Evolutionary conservation across 306 rosid genomes (phyloP).

Genomic region (Citrullus amarus): DNA sequence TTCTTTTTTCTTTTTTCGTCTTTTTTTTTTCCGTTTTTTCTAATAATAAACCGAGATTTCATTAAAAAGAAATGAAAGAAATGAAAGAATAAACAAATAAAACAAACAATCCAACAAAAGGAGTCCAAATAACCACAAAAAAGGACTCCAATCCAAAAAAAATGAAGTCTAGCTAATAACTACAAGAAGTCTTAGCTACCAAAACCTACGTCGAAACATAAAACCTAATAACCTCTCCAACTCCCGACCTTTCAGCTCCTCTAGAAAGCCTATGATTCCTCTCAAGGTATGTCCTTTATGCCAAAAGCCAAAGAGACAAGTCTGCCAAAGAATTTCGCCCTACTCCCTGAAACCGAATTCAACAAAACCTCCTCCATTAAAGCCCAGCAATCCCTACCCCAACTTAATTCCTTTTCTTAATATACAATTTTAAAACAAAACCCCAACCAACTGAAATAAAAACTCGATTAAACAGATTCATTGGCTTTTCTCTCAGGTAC

Average conservation of each 20-base stretch:
- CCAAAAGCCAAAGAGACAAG: not conserved
- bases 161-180: not conserved
- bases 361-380: not conserved
- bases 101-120: not conserved
- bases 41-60: not conserved
- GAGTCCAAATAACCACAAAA: not conserved
- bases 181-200: not conserved
- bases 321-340: not conserved
- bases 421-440: not conserved
- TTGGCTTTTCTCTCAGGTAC: conserved; percentile 10
- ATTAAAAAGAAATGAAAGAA: not conserved
- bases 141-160: not conserved
- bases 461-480: not conserved
- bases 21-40: not conserved
- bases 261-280: not conserved
- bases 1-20: not conserved
- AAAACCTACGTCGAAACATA: not conserved
- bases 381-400: not conserved
- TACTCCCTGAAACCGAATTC: not conserved
- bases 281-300: not conserved
- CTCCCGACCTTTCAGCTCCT: not conserved
- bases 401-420: not conserved
- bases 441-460: not conserved
- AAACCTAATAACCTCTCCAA: not conserved
- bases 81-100: not conserved